A percentile compares a stretch with the other conserved stretches of the same genome.
These are phyloP conservation scores for Bassia scoparia DNA, from an alignment of 148 eudicot species.

Conservation along the genomic window DNA sequence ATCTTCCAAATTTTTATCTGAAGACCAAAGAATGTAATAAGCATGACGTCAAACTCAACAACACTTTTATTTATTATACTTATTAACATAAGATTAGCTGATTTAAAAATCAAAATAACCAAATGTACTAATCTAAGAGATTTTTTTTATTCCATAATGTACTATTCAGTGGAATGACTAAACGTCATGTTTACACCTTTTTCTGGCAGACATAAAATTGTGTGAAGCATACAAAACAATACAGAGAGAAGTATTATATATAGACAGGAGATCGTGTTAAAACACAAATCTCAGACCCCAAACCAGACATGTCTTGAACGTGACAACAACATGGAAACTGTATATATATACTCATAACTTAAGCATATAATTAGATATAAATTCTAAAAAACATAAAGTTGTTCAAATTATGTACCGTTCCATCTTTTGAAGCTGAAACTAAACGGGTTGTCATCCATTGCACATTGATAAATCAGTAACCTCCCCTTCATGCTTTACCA, in stretches of 20 bases:
- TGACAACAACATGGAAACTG: not conserved
- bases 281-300: not conserved
- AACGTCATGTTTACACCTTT: not conserved
- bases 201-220: not conserved
- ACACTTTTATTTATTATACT: not conserved
- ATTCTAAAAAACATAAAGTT: slow-evolving; percentile 4
- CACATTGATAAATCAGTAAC: slow-evolving; percentile 98
- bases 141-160: no score
- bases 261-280: not conserved
- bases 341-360: no score
- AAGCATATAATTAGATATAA: not conserved
- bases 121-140: not conserved
- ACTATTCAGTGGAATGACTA: not conserved
- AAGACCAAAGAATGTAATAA: slow-evolving; percentile 2
- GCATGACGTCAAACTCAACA: not conserved
- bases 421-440: slow-evolving; percentile 92
- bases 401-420: slow-evolving; percentile 61
- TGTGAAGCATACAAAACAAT: not conserved
- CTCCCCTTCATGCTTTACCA: slow-evolving; percentile 93
- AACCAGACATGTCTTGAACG: not conserved
- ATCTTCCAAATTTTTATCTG: slow-evolving; percentile 98
- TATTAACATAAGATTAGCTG: not conserved
- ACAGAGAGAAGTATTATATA: not conserved
- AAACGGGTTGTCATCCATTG: slow-evolving; percentile 98
- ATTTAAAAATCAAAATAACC: not conserved